Conservation (phyloP, 768 basidiomycete species). For the Mycena rebaudengoi region DNA sequence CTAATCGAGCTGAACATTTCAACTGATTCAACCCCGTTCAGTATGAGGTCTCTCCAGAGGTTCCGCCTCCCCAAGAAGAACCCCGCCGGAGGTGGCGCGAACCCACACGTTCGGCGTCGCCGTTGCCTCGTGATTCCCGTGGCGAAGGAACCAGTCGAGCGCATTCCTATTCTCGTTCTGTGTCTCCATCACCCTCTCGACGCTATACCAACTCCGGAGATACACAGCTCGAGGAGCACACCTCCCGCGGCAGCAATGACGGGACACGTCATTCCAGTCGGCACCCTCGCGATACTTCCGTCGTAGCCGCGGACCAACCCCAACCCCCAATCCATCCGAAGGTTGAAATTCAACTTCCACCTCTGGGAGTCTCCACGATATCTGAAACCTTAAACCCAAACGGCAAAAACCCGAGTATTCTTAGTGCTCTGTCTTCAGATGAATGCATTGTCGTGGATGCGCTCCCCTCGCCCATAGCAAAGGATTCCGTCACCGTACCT, state of each 20-base stretch:
- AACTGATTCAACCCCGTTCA: background rate
- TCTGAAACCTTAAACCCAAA: conserved; percentile 12
- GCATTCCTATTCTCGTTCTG: background rate
- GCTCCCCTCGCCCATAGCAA: background rate
- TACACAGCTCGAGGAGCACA: conserved; percentile 6
- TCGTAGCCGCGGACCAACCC: background rate
- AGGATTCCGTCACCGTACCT: background rate
- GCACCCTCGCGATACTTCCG: background rate
- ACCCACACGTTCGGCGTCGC: conserved; percentile 8
- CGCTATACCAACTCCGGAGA: conserved; percentile 5
- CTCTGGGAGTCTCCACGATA: conserved; percentile 2
- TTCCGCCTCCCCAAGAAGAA: conserved; percentile 10
- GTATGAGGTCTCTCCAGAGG: conserved; percentile 13
- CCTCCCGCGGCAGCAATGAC: conserved; percentile 13
- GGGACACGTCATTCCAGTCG: background rate
- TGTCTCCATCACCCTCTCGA: background rate
- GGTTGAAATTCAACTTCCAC: background rate
- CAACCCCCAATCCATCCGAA: background rate
- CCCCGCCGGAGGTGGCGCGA: conserved; percentile 22
- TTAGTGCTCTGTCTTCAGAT: background rate
- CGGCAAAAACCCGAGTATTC: conserved; percentile 8
- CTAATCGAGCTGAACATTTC: background rate
- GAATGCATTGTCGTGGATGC: background rate
- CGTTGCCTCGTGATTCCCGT: conserved; percentile 5
- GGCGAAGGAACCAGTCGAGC: background rate